Conservation (phyloP, 2,329 filamentous ascomycete species). For the Chlorencoelia australis region DNA sequence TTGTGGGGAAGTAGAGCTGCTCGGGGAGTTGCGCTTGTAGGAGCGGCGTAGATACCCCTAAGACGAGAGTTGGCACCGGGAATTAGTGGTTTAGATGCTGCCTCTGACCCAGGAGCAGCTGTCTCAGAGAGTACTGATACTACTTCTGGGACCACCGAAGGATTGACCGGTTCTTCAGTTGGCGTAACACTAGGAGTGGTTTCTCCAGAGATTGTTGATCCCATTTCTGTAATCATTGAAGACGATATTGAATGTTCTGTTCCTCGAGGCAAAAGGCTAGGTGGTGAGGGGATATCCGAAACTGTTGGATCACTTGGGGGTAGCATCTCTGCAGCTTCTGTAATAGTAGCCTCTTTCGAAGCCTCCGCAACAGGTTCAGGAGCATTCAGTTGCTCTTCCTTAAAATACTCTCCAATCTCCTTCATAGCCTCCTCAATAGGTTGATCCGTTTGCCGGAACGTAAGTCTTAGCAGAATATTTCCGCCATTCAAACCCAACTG, state of each 20-base stretch:
- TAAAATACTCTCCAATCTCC: conserved; percentile 70
- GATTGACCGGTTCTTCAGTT: background rate
- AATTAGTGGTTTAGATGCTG: too few relatives aligned
- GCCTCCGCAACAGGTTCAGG: conserved; percentile 6
- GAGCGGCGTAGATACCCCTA: conserved; percentile 68
- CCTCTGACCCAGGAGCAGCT: conserved; percentile 8
- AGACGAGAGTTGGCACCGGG: conserved; percentile 33
- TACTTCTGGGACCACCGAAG: conserved; percentile 7
- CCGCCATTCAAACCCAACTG: conserved; percentile 83
- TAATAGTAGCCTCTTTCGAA: conserved; percentile 11
- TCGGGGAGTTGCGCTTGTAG: conserved; percentile 61
- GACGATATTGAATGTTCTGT: background rate
- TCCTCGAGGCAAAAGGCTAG: background rate
- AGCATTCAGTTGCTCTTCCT: conserved; percentile 15
- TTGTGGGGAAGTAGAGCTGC: conserved; percentile 59
- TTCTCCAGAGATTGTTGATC: too few relatives aligned
- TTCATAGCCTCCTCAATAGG: conserved; percentile 79
- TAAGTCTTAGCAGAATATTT: conserved; percentile 66
- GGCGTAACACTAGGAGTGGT: background rate
- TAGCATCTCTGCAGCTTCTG: conserved; percentile 13
- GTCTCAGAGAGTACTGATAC: conserved; percentile 7
- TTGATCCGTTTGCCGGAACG: conserved; percentile 64
- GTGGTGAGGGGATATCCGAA: conserved; percentile 5
- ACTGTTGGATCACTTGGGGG: conserved; percentile 6
- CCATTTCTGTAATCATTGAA: too few relatives aligned